Base-by-base conservation (phyloP, 1,284 basidiomycete species). In the Phylloporus gajari region DNA sequence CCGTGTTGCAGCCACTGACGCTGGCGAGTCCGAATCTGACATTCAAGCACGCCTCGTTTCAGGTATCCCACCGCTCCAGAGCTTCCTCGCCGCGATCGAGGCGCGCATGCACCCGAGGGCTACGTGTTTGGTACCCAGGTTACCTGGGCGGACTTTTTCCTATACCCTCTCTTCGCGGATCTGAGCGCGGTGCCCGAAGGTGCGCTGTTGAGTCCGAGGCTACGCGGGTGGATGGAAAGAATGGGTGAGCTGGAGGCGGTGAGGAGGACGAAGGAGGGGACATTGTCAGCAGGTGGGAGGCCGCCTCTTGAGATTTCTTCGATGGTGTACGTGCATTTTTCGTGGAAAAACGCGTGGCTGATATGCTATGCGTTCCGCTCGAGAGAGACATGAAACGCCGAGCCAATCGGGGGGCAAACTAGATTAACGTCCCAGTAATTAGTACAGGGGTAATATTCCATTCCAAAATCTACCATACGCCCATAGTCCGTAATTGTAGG, bases 141-240 rank as follows among this genome's bases (percentile, higher is more conserved):
- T 58, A 76, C 67, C 5, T 81, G 80, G 80, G 80, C 82, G 15
- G 80, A 81, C 69, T 82, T 82, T 65, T 83, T 83, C 74, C 75
- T 83, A 23, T 82, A 70, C 58, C 78, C 80, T 13, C 78, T 83
- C 3, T 68, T 81, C 59, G 79, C 80, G n/a, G 80, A 81, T 40
- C 72, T 83, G 11, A 68, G 60, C 30, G 79, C 81, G 2, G 75
- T 74, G 9, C 78, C 82, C 0, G 80, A 83, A 30, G 70, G 74
- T 21, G 77, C 75, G 23, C 3, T 80, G 48, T 62, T 83, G 27
- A 75, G 75, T 9, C 74, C 74, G 3, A 75, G 80, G 8, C 62
- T 81, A 30, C 15, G 67, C 9, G 40, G 1, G 1, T 83, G 81
- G 82, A 80, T 83, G 78, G 72, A 70, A 6, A 69, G 65, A 38